A percentile compares a stretch with the other conserved stretches of the same genome.
Evolutionary conservation across 176 grass and related monocot genomes (phyloP).

Genomic region (Juncus inflexus): DNA sequence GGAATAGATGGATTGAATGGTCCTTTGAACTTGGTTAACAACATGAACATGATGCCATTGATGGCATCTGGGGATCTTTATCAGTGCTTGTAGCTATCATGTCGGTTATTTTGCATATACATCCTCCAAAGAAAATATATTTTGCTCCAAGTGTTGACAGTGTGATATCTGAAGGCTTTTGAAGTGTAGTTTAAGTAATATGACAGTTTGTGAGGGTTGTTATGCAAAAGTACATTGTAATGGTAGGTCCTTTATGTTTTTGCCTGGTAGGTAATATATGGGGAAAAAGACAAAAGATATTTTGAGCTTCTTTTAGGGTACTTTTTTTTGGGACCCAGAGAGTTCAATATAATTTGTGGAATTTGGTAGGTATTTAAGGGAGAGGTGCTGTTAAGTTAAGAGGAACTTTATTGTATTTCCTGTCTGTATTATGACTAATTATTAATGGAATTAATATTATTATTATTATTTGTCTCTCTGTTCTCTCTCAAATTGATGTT

Average conservation of each 20-base stretch:
- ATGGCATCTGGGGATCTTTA: conserved; percentile 23
- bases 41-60: conserved; percentile 7
- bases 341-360: conserved; percentile 14
- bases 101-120: background rate
- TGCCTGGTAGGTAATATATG: too few species aligned
- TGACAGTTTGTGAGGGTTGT: too few species aligned
- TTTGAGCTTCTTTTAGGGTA: background rate
- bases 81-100: conserved; percentile 7
- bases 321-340: background rate
- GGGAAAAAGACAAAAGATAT: conserved; percentile 10
- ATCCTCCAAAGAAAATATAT: background rate
- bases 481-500: conserved; percentile 2
- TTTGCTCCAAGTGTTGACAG: background rate
- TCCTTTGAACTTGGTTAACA: background rate
- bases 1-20: conserved; percentile 8
- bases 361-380: conserved; percentile 17
- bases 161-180: background rate
- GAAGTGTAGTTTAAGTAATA: background rate
- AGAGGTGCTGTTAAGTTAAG: conserved; percentile 1
- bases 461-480: conserved; percentile 6
- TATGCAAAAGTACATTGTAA: too few species aligned
- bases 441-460: conserved; percentile 14
- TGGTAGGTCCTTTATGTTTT: too few species aligned
- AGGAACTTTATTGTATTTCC: conserved; percentile 8
- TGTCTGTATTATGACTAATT: background rate